Conservation (phyloP, 202 grass and related monocot species). For the Digitaria exilis region DNA sequence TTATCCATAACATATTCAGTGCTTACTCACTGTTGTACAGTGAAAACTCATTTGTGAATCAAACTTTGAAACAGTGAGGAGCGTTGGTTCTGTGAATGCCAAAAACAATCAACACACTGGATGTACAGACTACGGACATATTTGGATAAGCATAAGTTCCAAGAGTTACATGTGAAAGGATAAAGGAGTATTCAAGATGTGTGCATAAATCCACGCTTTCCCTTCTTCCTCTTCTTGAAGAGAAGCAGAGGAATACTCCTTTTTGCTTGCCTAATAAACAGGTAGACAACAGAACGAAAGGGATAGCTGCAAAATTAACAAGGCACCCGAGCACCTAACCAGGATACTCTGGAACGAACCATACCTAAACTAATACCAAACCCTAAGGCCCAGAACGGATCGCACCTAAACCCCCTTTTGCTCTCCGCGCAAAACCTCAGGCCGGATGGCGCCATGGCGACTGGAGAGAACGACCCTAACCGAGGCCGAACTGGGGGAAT, state of each 20-base stretch:
- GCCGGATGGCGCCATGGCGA: neutral
- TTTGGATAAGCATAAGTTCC: neutral
- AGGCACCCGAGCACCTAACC: slow-evolving; percentile 14
- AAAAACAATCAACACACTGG: neutral
- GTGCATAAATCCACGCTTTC: neutral
- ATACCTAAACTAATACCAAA: slow-evolving; percentile 39
- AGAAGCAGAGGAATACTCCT: neutral
- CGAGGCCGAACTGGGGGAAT: slow-evolving; percentile 9
- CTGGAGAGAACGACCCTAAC: neutral
- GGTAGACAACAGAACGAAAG: neutral
- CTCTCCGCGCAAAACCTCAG: neutral
- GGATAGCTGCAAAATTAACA: slow-evolving; percentile 24
- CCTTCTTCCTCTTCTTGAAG: neutral
- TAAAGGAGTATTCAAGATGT: neutral
- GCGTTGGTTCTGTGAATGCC: neutral
- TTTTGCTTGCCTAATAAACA: slow-evolving; percentile 29
- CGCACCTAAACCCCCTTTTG: slow-evolving; percentile 19
- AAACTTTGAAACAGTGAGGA: neutral
- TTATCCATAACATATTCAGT: neutral
- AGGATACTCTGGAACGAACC: slow-evolving; percentile 20
- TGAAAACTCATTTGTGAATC: neutral
- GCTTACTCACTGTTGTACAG: neutral
- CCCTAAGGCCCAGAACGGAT: slow-evolving; percentile 44
- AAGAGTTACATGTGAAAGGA: neutral
- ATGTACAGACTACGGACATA: neutral